Evolutionary conservation across 768 basidiomycete species (phyloP).

Genomic region (Suillus subluteus): DNA sequence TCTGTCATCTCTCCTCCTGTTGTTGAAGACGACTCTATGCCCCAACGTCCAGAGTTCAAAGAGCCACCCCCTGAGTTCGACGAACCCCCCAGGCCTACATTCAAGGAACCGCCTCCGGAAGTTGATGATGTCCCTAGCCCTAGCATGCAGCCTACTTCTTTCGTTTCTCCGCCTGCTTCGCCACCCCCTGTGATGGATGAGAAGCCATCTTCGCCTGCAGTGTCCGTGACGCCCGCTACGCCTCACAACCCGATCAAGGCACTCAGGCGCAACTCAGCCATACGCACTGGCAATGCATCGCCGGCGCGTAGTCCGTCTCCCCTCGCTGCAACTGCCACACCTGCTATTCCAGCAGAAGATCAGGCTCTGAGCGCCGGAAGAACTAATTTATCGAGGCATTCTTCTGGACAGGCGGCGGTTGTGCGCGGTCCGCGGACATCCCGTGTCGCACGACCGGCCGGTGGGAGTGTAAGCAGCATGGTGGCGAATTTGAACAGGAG

Average conservation of each 20-base stretch:
- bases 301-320: conserved; percentile 52
- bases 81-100: conserved; percentile 46
- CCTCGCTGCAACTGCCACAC: conserved; percentile 29
- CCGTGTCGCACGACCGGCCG: conserved; percentile 48
- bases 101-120: conserved; percentile 70
- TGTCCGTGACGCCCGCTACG: conserved; percentile 47
- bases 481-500: conserved; percentile 61
- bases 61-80: conserved; percentile 56
- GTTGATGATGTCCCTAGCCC: conserved; percentile 41
- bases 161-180: conserved; percentile 27
- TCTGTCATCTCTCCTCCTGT: conserved; percentile 10
- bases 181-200: conserved; percentile 29
- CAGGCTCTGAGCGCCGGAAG: conserved; percentile 37
- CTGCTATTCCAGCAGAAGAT: conserved; percentile 35
- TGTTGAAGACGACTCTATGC: conserved; percentile 21
- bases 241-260: conserved; percentile 57
- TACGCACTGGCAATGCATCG: conserved; percentile 39
- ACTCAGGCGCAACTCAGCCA: conserved; percentile 37
- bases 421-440: conserved; percentile 55
- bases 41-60: conserved; percentile 55
- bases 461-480: conserved; percentile 54
- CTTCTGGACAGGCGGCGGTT: conserved; percentile 40
- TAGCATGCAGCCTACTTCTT: conserved; percentile 20
- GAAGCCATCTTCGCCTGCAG: conserved; percentile 36
- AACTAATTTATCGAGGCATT: conserved; percentile 48